Base-by-base conservation (phyloP, 2,329 filamentous ascomycete species). In the Fusarium nodosum region DNA sequence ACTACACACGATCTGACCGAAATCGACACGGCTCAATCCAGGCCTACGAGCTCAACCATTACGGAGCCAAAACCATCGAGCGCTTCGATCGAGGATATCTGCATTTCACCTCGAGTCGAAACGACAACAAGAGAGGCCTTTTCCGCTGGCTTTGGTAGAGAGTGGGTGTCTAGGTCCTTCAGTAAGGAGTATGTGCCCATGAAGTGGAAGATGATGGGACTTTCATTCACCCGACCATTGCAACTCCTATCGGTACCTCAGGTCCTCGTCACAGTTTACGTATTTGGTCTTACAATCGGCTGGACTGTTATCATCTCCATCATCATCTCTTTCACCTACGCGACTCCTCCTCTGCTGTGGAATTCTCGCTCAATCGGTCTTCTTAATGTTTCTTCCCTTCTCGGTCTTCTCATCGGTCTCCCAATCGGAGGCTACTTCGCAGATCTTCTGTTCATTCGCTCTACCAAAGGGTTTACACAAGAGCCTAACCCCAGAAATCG, bases 271-370 rank as follows among this genome's bases (percentile, higher is more conserved):
- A 60, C 56, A 6, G 56, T 60, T 1, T 61, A 61, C 7, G 12
- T 61, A 1, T 61, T 60, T 18, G 58, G 58, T 9, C 26, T 61
- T 0, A 61, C 58, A 0, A 61, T 61, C 24, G 56, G 58, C n/a
- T 61, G 58, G 58, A 61, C 58, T 7, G 56, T 61, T 2, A 61
- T 61, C 0, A 39, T 60, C 2, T 61, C 58, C 2, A 44, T 61
- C 7, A 50, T 61, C 5, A 12, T 60, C 1, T 11, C 56, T 7
- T 2, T 45, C 7, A 38, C 33, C 18, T 61, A 60, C 3, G 42
- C 42, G 0, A 9, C 24, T 2, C 54, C 57, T 7, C 57, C 54
- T 7, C 10, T 60, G 9, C 3, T 61, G 5, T 60, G 58, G 58
- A 45, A 61, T 5, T 26, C 58, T 0, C 38, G 26, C 4, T 60